Base-by-base conservation (phyloP, 2,329 filamentous ascomycete genomes). In the Xylaria sp. region DNA sequence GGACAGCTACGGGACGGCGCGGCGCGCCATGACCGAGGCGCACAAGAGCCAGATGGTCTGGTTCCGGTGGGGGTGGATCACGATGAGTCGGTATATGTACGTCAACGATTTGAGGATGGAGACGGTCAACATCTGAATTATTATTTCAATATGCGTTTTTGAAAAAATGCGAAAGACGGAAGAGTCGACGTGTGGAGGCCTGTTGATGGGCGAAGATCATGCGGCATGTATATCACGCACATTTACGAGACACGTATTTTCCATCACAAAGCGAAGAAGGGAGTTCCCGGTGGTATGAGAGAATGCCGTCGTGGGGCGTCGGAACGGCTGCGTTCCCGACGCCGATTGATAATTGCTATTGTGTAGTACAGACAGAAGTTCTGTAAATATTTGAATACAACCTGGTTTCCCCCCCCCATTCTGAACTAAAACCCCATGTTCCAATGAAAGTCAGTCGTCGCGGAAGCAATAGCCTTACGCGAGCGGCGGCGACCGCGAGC, bases 41-140 rank as follows among this genome's bases (percentile, higher is more conserved):
- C 94, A 99, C 76, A 80, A 86, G 74, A 97, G 92, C 72, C 94
- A 99, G 80, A 99, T 99, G 94, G 85, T 90, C 37, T 99, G 94
- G 94, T 99, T 97, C 70, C 85, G 94, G 7, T 97, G 92, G 83
- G 91, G 92, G 2, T 99, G 92, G 92, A 96, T 99, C 68, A 81
- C 84, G 0, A 71, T 96, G 52, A 94, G 92, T 66, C 81, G 94
- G 56, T 99, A 97, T 74, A 97, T 99, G 94, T 83, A 92, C 52
- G 83, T 97, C 26, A 99, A 99, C 73, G 92, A 97, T 71, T 70
- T 99, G 73, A 82, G 78, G 67, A 70, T 83, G 26, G 80, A 82
- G 60, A 74, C 73, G 54, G 65, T 71, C 17, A 66, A 68, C 48
- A 44, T 54, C n/a, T 66, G 49, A 63, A 26, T 9, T 43, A 44